Evolutionary conservation across 2,329 filamentous ascomycete species (phyloP).

Genomic region (Endocalyx cinctus): DNA sequence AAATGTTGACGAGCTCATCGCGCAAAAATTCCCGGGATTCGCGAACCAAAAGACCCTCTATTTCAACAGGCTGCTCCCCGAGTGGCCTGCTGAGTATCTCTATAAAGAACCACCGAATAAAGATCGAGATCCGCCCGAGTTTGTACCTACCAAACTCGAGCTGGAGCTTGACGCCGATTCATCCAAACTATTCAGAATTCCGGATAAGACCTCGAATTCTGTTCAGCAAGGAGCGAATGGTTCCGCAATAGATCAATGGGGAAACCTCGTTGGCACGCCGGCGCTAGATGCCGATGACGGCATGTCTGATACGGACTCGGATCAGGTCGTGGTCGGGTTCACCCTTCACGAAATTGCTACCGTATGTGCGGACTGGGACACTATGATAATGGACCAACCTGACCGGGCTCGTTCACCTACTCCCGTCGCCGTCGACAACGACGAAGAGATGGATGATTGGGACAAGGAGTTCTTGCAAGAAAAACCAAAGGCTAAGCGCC

Average conservation of each 20-base stretch:
- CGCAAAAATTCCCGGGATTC: slow-evolving; percentile 77
- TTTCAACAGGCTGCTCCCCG: slow-evolving; percentile 79
- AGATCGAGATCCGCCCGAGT: slow-evolving; percentile 58
- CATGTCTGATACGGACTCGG: slow-evolving; percentile 42
- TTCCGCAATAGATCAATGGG: slow-evolving; percentile 45
- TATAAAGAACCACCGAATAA: slow-evolving; percentile 75
- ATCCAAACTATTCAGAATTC: slow-evolving; percentile 78
- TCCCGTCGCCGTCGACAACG: slow-evolving; percentile 30
- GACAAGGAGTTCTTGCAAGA: slow-evolving; percentile 52
- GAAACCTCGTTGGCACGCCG: slow-evolving; percentile 40
- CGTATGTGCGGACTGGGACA: slow-evolving; percentile 81
- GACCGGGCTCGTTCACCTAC: slow-evolving; percentile 11
- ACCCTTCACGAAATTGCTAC: slow-evolving; percentile 77
- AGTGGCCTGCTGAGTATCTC: slow-evolving; percentile 72
- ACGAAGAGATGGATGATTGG: slow-evolving; percentile 58
- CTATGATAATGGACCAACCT: slow-evolving; percentile 36
- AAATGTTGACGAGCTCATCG: slow-evolving; percentile 69
- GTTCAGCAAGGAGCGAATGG: slow-evolving; percentile 48
- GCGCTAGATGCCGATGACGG: slow-evolving; percentile 36
- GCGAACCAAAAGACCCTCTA: slow-evolving; percentile 68
- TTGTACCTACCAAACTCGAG: slow-evolving; percentile 82
- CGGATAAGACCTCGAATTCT: slow-evolving; percentile 49
- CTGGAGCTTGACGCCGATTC: slow-evolving; percentile 84
- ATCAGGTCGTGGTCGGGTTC: slow-evolving; percentile 65
- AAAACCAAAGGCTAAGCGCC: slow-evolving; percentile 64